Conservation (phyloP, 257 asterid genomes). For the Oldenlandia corymbosa region DNA sequence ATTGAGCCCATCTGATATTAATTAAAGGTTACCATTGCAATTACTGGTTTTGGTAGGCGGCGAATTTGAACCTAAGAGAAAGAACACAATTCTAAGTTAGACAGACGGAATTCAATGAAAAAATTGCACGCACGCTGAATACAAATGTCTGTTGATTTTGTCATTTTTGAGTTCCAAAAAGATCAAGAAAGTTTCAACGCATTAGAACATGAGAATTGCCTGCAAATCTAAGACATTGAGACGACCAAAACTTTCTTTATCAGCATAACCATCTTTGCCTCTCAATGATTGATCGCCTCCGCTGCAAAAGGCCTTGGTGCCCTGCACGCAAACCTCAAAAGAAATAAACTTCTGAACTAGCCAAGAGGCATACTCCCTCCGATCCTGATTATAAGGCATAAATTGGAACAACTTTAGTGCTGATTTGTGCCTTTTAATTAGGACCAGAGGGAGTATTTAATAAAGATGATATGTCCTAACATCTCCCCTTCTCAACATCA, state of each 20-base stretch:
- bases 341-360: not conserved
- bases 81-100: not conserved
- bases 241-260: slow-evolving; percentile 75
- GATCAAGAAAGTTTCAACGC: not conserved
- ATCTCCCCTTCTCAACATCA: not conserved
- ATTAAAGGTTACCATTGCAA: slow-evolving; percentile 64
- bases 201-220: slow-evolving; percentile 22
- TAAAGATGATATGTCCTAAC: not conserved
- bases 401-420: too few species aligned
- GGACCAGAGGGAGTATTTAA: too few species aligned
- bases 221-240: slow-evolving; percentile 87
- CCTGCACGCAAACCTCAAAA: slow-evolving; percentile 38
- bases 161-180: not conserved
- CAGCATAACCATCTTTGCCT: slow-evolving; percentile 76
- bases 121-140: too few species aligned
- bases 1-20: not conserved
- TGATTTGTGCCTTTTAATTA: too few species aligned
- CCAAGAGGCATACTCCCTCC: not conserved
- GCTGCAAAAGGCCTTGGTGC: slow-evolving; percentile 78
- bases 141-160: not conserved
- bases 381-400: too few species aligned
- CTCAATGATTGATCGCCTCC: slow-evolving; percentile 91
- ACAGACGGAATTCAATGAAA: not conserved
- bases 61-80: slow-evolving; percentile 76
- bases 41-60: slow-evolving; percentile 94